Evolutionary conservation across 1,139 yeast genomes (phyloP), one percentile per base, ranked within the genome.

Genomic region (Diutina ranongensis): DNA sequence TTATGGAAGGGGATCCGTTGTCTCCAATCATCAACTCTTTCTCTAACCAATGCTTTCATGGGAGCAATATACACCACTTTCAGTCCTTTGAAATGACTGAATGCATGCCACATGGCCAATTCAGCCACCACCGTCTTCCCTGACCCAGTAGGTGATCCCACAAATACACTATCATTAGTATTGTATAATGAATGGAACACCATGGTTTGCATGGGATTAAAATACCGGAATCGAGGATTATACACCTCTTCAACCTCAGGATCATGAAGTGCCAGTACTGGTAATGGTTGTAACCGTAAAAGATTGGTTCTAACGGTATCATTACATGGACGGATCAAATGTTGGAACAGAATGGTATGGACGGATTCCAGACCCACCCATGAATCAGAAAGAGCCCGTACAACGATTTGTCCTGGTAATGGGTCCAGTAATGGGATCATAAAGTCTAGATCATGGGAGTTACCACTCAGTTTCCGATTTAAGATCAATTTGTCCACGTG

Each of bases 161-260:
- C 86, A 61, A 94, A 84, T 0, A 83, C 89, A 60, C 85, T 85
- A 2, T 82, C 75, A 52, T 83, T 78, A 2, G 83, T 66, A 58
- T 92, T 82, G 62, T 89, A 94, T 41, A 94, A 65, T 0, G 95
- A 77, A 57, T 89, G 95, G 64, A 94, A 94, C 0, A 84, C 78
- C 97, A 92, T 92, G 0, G 97, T 89, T 63, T 94, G 98, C 96
- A 94, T 89, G 4, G 98, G 98, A 58, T 94, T 94, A 71, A 94
- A 94, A 61, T 85, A 92, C 47, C 76, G 76, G 68, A 92, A 92
- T 51, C 76, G 78, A 5, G 62, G 50, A 1, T 66, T 59, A 59
- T 92, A 92, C 38, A 89, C 80, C 2, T 68, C 60, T 58, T 88
- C 96, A 44, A 87, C 63, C 18, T 72, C 67, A 1, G 72, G 66